Evolutionary conservation across 495 filamentous ascomycete genomes (phyloP), one percentile per base, ranked within the genome.

Genomic region (Neurospora sp.): DNA sequence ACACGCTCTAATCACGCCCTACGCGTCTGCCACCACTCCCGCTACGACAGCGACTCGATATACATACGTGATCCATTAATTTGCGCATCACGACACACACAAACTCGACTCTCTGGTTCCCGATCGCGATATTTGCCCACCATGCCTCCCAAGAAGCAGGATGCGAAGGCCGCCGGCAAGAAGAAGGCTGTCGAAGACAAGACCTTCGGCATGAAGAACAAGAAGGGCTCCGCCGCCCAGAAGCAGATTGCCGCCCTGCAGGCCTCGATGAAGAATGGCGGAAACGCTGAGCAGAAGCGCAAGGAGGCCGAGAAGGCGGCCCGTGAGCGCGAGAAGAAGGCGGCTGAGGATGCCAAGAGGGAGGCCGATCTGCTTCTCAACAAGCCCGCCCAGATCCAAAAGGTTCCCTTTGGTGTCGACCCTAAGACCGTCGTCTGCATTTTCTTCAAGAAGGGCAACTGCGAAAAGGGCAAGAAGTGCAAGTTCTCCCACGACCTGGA

Each of bases 161-260:
- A 89, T 34, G 2, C 54, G 17, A 91, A 93, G 84, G 74, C n/a
- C 43, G 81, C 75, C 39, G 79, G 38, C 74, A 85, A 81, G 77
- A 86, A 86, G 85, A 94, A 94, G 82, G 74, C 85, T 17, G 91
- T 93, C 73, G 93, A 94, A 71, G 96, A 99, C 86, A 96, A 96
- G 87, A 97, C 96, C 71, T 99, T 99, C 87, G 96, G 96, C 76
- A 97, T 99, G 94, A 99, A 99, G 86, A 99, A 99, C 81, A 98
- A 99, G 90, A 98, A 97, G 89, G 96, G 96, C 75, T 90, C 88
- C 70, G 90, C 88, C 69, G 94, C 93, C 73, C 93, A 97, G 85
- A 96, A 91, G 79, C 88, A 92, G 73, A 98, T 99, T 73, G 91
- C 91, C 72, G 91, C 92, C 76, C 84, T 99, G 74, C 83, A 91